Percentiles rank a stretch among this genome's conserved stretches.
Conservation (phyloP, 106 monocot genomes). For the Dioscorea dumetorum region DNA sequence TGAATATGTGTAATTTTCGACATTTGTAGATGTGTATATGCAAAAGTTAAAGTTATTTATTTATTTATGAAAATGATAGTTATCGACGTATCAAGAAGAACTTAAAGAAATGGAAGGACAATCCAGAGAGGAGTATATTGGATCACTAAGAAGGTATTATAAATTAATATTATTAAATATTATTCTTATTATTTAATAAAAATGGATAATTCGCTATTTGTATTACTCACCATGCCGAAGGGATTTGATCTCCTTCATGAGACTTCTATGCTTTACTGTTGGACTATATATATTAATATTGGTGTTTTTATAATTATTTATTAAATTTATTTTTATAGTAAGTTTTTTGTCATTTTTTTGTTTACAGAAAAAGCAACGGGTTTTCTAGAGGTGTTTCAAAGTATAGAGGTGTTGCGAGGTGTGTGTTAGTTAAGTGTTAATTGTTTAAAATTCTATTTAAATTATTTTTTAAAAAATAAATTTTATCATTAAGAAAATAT, state of each 20-base stretch:
- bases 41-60: no score
- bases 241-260: no score
- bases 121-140: conserved; percentile 39
- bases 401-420: conserved; percentile 47
- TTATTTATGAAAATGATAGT: conserved; percentile 10
- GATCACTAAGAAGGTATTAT: conserved; percentile 13
- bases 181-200: no score
- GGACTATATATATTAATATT: no score
- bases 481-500: not conserved
- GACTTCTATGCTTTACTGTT: no score
- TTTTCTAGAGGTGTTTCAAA: conserved; percentile 44
- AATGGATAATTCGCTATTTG: no score
- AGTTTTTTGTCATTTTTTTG: not conserved
- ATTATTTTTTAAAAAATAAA: not conserved
- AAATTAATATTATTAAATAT: not conserved
- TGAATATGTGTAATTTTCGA: no score
- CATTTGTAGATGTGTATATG: no score
- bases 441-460: not conserved
- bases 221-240: no score
- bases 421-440: no score
- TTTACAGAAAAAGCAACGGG: conserved; percentile 37
- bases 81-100: conserved; percentile 27
- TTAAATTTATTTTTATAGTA: no score
- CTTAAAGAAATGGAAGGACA: conserved; percentile 24
- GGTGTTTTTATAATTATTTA: no score